Evolutionary conservation across 179 eudicot genomes (phyloP), one percentile per base, ranked within the genome.

Genomic region (Beta lomatogona): DNA sequence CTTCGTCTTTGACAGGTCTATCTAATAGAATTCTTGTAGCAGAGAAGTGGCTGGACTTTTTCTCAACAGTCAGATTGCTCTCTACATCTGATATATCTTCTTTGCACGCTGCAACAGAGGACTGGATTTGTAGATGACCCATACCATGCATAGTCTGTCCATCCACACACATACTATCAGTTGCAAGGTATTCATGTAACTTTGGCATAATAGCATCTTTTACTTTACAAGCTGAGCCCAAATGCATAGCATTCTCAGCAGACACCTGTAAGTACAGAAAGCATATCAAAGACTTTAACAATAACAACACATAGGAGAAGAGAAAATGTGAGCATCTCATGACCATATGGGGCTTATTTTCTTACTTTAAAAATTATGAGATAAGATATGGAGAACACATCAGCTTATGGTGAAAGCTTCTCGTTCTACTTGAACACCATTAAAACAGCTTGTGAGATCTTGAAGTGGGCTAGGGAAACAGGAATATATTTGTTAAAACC

Each of bases 1-100:
- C 86, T 25, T 77, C 80, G n/a, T 77, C 86, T 50, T 87, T 81
- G 61, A 61, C 67, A 85, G 72, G 58, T 53, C 88, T 83, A 77
- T 86, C 89, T 48, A 91, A 76, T 57, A 80, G 74, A 78, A 87
- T 88, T 67, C 82, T 89, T 81, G 84, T 86, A 80, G 87, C 61
- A 59, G 84, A 77, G 55, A 82, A 77, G 81, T 79, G 73, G 52
- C 71, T 85, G 73, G 86, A 61, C 78, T 86, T 85, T 54, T 83
- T 86, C 63, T 85, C 86, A 71, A 64, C 63, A 72, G 44, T 61
- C 31, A 79, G 71, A 86, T 82, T 81, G 48, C 69, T 41, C 76
- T 78, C 85, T 41, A 66, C 63, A 48, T 84, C 83, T 66, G 81
- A 57, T 81, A 64, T 58, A 54, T 64, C 82, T 83, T 63, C 82